Evolutionary conservation across 176 grass and related monocot genomes (phyloP).

Genomic region (Saccharum officinarum): DNA sequence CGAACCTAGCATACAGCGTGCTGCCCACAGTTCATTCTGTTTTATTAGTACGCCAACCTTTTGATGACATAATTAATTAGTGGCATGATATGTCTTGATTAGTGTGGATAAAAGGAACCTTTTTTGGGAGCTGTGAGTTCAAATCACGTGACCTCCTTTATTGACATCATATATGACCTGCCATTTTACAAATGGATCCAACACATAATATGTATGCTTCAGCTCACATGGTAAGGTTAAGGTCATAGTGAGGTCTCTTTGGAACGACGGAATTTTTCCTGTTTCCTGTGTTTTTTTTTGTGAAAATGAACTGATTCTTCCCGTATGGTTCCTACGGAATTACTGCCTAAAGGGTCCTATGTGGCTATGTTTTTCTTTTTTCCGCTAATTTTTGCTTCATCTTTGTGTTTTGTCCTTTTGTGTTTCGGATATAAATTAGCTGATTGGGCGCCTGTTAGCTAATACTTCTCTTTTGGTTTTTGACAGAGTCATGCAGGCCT

Average conservation of each 20-base stretch:
- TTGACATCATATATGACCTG: background rate
- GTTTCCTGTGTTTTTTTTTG: too few relatives aligned
- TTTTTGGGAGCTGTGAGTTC: background rate
- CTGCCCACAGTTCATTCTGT: background rate
- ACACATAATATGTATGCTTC: background rate
- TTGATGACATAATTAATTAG: background rate
- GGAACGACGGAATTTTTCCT: background rate
- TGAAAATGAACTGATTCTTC: background rate
- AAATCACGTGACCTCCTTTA: conserved; percentile 26
- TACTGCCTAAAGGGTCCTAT: background rate
- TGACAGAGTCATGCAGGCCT: conserved; percentile 96
- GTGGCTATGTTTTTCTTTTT: background rate
- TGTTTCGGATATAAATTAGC: background rate
- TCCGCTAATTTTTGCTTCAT: background rate
- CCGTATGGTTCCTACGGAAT: background rate
- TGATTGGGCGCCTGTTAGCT: background rate
- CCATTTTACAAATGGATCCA: background rate
- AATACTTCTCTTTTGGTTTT: conserved; percentile 26
- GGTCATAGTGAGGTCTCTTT: background rate
- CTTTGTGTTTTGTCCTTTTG: background rate
- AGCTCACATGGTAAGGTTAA: conserved; percentile 1
- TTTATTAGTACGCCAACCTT: background rate
- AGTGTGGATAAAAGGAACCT: background rate
- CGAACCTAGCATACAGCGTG: background rate
- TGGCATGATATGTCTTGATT: background rate